Percentiles rank a stretch among this genome's conserved stretches.
These are phyloP conservation scores for Favolaschia claudopus DNA, from an alignment of 768 basidiomycete genomes.

Conservation along the genomic window DNA sequence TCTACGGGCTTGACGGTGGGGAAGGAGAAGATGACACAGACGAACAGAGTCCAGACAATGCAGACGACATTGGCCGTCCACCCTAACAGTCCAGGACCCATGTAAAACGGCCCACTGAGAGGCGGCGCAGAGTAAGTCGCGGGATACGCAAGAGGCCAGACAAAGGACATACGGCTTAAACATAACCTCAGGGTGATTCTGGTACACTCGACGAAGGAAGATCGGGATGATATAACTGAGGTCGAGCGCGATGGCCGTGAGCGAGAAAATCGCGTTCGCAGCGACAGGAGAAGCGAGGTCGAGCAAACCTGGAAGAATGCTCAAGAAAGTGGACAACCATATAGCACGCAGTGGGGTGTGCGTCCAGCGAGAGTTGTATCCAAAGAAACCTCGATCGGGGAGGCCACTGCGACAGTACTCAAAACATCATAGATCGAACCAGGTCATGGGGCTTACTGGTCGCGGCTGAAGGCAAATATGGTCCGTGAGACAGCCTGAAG, in stretches of 20 bases:
- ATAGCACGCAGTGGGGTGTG: slow-evolving; percentile 82
- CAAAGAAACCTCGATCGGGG: slow-evolving; percentile 82
- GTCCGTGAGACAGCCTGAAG: slow-evolving; percentile 86
- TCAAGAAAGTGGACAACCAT: slow-evolving; percentile 72
- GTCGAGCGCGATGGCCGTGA: slow-evolving; percentile 82
- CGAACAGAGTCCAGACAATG: slow-evolving; percentile 73
- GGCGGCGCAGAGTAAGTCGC: background rate
- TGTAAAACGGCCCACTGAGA: slow-evolving; percentile 75
- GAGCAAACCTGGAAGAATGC: slow-evolving; percentile 75
- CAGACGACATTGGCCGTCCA: slow-evolving; percentile 68
- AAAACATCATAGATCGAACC: background rate
- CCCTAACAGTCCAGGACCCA: slow-evolving; percentile 74
- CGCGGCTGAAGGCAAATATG: slow-evolving; percentile 85
- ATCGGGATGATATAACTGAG: slow-evolving; percentile 86
- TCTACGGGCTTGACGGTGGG: slow-evolving; percentile 77
- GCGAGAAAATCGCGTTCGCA: slow-evolving; percentile 82
- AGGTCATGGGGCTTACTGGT: slow-evolving; percentile 52
- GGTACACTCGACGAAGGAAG: slow-evolving; percentile 70
- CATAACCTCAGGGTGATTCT: slow-evolving; percentile 79
- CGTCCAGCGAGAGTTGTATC: slow-evolving; percentile 66
- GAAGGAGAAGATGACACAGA: slow-evolving; percentile 75
- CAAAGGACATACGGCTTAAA: slow-evolving; percentile 62
- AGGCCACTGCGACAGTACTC: slow-evolving; percentile 48
- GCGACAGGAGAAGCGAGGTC: slow-evolving; percentile 81
- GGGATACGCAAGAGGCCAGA: background rate